Evolutionary conservation across 208 protist species (phyloP).

Genomic region (Leishmania martiniquensis): DNA sequence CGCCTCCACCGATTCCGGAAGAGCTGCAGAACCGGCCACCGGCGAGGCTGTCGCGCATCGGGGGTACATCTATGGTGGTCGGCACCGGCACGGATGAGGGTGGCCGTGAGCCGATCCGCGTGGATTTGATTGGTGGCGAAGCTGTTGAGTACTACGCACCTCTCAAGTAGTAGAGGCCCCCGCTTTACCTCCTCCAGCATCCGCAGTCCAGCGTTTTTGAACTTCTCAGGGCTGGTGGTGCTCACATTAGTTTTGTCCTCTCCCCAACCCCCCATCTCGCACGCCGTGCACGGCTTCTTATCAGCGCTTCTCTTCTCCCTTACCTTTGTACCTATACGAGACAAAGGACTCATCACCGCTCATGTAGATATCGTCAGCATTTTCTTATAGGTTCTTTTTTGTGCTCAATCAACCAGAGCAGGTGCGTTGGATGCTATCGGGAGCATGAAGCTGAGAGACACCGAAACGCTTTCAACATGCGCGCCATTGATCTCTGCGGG

Average conservation of each 20-base stretch:
- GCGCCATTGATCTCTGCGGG: background rate
- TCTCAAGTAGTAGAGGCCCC: constrained; percentile 21
- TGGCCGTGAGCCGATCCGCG: constrained; percentile 53
- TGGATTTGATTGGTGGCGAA: constrained; percentile 56
- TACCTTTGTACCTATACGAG: background rate
- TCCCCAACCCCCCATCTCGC: background rate
- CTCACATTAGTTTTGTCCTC: background rate
- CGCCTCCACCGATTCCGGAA: constrained; percentile 67
- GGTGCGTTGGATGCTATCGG: background rate
- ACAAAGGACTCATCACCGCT: background rate
- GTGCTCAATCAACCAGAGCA: no score
- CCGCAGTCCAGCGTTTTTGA: background rate
- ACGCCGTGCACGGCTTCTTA: background rate
- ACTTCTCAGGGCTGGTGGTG: background rate
- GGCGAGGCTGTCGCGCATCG: constrained; percentile 51
- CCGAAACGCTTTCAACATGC: background rate
- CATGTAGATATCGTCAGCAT: no score
- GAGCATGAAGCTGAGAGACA: background rate
- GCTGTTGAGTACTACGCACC: constrained; percentile 52
- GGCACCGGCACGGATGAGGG: constrained; percentile 70
- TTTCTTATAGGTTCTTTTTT: background rate
- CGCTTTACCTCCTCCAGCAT: background rate
- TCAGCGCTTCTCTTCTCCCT: background rate
- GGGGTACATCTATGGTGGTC: constrained; percentile 86
- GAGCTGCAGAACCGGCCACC: constrained; percentile 73